Conservation (phyloP, 169 alveolate genomes). For the Plasmodium berghei region DNA sequence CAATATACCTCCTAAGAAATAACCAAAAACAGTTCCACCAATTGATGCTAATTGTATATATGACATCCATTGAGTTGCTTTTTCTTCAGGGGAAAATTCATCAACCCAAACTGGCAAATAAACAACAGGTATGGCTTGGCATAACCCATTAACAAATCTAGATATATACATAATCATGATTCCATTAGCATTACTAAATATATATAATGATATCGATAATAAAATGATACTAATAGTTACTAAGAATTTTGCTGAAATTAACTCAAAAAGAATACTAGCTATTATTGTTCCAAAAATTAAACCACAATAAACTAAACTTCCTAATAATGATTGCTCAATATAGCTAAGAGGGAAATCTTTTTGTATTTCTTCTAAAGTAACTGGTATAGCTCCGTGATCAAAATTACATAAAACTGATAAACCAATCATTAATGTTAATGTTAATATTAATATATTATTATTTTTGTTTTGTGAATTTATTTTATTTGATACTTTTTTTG, state of each 20-base stretch:
- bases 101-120: conserved; percentile 97
- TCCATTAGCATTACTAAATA: conserved; percentile 82
- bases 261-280: conserved; percentile 80
- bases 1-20: conserved; percentile 68
- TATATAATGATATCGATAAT: conserved; percentile 76
- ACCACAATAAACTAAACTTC: conserved; percentile 87
- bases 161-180: conserved; percentile 84
- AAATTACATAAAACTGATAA: conserved; percentile 77
- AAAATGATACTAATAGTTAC: conserved; percentile 77
- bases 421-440: conserved; percentile 53
- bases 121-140: conserved; percentile 93
- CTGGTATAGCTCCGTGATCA: conserved; percentile 85
- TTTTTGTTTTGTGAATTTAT: conserved; percentile 3
- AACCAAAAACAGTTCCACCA: conserved; percentile 89
- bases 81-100: conserved; percentile 91
- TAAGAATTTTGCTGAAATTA: conserved; percentile 79
- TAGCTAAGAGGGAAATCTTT: conserved; percentile 77
- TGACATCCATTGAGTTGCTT: conserved; percentile 95
- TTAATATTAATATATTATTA: conserved; percentile 25
- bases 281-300: conserved; percentile 84
- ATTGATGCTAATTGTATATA: conserved; percentile 91
- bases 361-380: conserved; percentile 80
- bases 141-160: conserved; percentile 92
- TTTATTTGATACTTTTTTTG: conserved; percentile 1
- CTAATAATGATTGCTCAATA: conserved; percentile 82